Evolutionary conservation across 768 basidiomycete species (phyloP).

Genomic region (Pleurotus platypus): DNA sequence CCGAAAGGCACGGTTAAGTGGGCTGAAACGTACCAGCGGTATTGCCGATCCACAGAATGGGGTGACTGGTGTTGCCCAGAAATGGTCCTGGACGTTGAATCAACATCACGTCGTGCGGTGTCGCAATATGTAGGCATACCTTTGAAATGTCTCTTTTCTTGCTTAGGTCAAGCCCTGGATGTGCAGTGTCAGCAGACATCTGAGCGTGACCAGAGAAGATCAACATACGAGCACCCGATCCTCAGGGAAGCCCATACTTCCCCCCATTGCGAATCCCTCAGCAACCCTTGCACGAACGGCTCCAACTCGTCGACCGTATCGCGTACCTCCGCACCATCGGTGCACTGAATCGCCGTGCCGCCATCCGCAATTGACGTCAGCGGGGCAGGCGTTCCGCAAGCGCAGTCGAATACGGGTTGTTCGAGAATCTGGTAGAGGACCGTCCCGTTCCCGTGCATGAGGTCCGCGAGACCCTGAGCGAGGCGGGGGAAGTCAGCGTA

Average conservation of each 20-base stretch:
- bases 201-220: not conserved
- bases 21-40: conserved; percentile 24
- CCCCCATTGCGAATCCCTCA: conserved; percentile 7
- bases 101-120: not conserved
- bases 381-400: not conserved
- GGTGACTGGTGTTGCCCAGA: conserved; percentile 32
- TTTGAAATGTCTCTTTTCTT: not conserved
- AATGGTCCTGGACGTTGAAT: conserved; percentile 26
- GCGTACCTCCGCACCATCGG: conserved; percentile 16
- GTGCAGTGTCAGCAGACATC: not conserved
- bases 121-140: not conserved
- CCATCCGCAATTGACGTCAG: conserved; percentile 10
- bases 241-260: conserved; percentile 13
- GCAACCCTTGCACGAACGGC: too few species aligned
- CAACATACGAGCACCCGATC: conserved; percentile 18
- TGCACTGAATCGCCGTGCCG: conserved; percentile 13
- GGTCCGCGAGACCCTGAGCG: conserved; percentile 18
- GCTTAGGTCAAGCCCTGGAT: not conserved
- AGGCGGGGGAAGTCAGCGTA: conserved; percentile 14
- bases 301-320: not conserved
- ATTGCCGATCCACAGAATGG: conserved; percentile 37
- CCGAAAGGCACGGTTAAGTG: not conserved
- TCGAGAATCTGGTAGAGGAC: conserved; percentile 10
- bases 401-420: conserved; percentile 5
- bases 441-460: conserved; percentile 20